Evolutionary conservation across 768 basidiomycete species (phyloP).

Genomic region (Macrolepiota fuliginosa): DNA sequence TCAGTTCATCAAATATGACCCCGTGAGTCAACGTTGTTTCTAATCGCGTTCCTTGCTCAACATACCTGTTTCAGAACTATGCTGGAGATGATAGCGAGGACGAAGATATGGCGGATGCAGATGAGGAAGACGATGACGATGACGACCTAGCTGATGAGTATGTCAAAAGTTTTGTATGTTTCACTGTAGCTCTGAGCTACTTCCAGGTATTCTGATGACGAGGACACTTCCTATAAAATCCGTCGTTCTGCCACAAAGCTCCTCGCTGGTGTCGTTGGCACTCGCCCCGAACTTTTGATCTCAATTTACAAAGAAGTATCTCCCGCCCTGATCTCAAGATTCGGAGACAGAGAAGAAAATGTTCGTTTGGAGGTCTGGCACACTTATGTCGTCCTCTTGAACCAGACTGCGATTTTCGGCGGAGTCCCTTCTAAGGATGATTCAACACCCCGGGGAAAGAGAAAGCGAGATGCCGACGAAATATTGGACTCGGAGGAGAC

Average conservation of each 20-base stretch:
- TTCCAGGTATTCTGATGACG: slow-evolving; percentile 90
- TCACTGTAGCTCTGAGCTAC: slow-evolving; percentile 10
- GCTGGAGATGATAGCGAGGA: slow-evolving; percentile 48
- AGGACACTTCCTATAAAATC: slow-evolving; percentile 97
- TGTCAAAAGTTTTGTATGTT: slow-evolving; percentile 23
- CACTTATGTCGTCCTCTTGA: slow-evolving; percentile 78
- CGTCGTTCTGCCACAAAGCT: slow-evolving; percentile 92
- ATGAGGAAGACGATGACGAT: slow-evolving; percentile 79
- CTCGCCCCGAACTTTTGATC: slow-evolving; percentile 83
- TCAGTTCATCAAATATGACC: slow-evolving; percentile 89
- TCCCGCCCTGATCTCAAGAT: slow-evolving; percentile 85
- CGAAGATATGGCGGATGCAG: slow-evolving; percentile 64
- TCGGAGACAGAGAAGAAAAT: slow-evolving; percentile 93
- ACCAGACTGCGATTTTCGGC: slow-evolving; percentile 81
- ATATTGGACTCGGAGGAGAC: slow-evolving; percentile 75
- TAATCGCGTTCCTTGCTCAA: not conserved
- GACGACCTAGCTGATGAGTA: slow-evolving; percentile 82
- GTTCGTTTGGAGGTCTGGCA: slow-evolving; percentile 92
- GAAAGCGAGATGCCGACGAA: slow-evolving; percentile 72
- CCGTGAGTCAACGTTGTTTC: slow-evolving; percentile 47
- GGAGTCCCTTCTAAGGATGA: slow-evolving; percentile 53
- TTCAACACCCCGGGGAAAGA: slow-evolving; percentile 55
- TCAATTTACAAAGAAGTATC: slow-evolving; percentile 83
- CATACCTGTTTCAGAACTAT: slow-evolving; percentile 40
- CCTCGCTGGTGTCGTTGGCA: slow-evolving; percentile 79